A percentile compares a stretch with the other conserved stretches of the same genome.
Conservation (phyloP, 495 filamentous ascomycete genomes). For the Tirmania nivea region DNA sequence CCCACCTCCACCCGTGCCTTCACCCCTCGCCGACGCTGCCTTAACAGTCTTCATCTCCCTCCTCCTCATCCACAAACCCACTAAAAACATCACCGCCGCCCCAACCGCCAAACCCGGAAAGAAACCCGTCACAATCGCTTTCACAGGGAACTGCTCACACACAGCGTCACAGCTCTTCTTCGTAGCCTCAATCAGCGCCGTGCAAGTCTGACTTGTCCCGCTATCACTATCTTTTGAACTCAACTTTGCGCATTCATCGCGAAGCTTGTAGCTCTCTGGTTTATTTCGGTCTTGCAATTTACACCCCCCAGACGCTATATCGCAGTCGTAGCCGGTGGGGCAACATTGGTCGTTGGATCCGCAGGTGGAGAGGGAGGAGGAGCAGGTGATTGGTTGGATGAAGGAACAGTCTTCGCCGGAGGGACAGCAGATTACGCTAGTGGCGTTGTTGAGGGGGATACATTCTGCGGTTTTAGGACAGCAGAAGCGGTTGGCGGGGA, state of each 20-base stretch:
- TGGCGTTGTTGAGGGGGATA: conserved; percentile 12
- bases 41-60: not conserved
- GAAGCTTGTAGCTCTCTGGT: not conserved
- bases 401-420: conserved; percentile 12
- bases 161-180: not conserved
- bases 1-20: too few relatives aligned
- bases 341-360: conserved; percentile 12
- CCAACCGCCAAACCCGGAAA: conserved; percentile 15
- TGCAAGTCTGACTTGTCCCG: not conserved
- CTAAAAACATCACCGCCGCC: conserved; percentile 10
- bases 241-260: not conserved
- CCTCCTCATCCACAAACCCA: not conserved
- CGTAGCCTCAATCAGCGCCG: not conserved
- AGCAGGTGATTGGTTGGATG: conserved; percentile 12
- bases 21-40: not conserved
- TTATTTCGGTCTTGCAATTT: conserved; percentile 1
- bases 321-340: conserved; percentile 14
- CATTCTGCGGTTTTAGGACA: conserved; percentile 13
- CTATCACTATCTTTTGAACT: not conserved
- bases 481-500: conserved; percentile 5
- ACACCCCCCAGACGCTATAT: not conserved
- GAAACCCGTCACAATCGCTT: conserved; percentile 9
- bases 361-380: not conserved
- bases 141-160: conserved; percentile 3
- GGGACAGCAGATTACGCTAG: conserved; percentile 14